Evolutionary conservation across 768 basidiomycete species (phyloP), one percentile per base, ranked within the genome.

Genomic region (Boletus tylopilopsis): DNA sequence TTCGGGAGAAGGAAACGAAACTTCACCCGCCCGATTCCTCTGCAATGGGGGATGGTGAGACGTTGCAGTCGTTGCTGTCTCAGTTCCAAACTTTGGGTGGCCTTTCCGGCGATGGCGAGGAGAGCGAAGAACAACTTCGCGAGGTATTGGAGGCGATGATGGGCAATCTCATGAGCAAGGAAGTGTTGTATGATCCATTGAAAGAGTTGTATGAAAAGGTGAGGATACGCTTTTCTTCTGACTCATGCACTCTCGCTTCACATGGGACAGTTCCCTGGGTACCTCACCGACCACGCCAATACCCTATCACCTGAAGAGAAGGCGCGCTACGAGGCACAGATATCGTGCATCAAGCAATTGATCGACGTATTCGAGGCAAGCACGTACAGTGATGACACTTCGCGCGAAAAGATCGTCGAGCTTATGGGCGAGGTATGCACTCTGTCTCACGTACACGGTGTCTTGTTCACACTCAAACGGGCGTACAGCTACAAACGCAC

Each of bases 141-240:
- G 79, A 75, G 1, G 70, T 92, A 52, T 73, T 95, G 9, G 90
- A 94, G 64, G 77, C 64, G 22, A 87, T 94, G 64, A 66, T 67
- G 64, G 55, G 64, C 3, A 62, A 64, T 33, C 54, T 68, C 27
- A 68, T 67, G 67, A 34, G 57, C 32, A 68, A 67, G 32, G 62
- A 68, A 0, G 53, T 68, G 80, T 69, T 94, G n/a, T 86, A 93
- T 56, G 90, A 92, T 38, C 92, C 93, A 0, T 63, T 94, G 49
- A 89, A 87, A 57, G 92, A 95, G 62, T 68, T 95, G 42, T 15
- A 64, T 40, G 60, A 68, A 8, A 67, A 65, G 56, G 62, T 42
- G 41, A 42, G 63, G 22, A 5, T 36, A 10, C 19, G 5, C 5
- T 2, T n/a, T 4, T 12, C 3, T n/a, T 47, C 39, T 40, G 19